Base-by-base conservation (phyloP, 1,284 basidiomycete species). In the Tilletia caries region DNA sequence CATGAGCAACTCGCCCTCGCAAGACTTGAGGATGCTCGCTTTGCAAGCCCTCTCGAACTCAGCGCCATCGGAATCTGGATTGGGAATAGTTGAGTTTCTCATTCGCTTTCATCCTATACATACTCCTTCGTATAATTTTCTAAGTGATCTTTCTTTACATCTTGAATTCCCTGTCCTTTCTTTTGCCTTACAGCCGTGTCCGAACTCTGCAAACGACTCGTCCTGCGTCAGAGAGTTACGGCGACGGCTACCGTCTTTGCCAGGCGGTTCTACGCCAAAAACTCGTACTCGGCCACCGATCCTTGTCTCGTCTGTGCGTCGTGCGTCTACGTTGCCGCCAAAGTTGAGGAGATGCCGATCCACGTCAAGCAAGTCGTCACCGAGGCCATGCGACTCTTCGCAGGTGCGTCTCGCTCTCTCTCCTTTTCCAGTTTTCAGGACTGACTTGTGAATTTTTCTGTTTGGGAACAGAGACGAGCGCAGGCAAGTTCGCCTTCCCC, bases 241-340 rank as follows among this genome's bases (percentile, higher is more conserved):
- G 93, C 95, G 0, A 97, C 95, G 0, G 92, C 95, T 0, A 92
- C 90, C 50, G 89, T 97, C 46, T 98, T 94, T 85, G 95, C 98
- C 83, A 89, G 91, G 43, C 87, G 95, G 27, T 98, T 98, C 85
- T 98, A 98, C 83, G 48, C 72, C 67, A 78, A 78, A 50, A 82
- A 82, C 67, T 73, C 75, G 2, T 95, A 93, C 81, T 93, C 91
- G 84, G 93, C 96, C 80, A 95, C 94, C 0, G 94, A 97, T 76
- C 93, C 92, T 0, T 95, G 93, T 79, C 86, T 95, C 65, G 93
- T 98, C 50, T 89, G 93, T 43, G 90, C 93, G 0, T 92, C 94
- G 0, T 98, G 95, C 84, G 90, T 92, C 73, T 98, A 97, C 83
- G 90, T 98, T 29, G 94, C 95, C 2, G 92, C 94, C 3, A 98